Evolutionary conservation across 768 basidiomycete genomes (phyloP), one percentile per base, ranked within the genome.

Genomic region (Lepiota brunneoincarnata): DNA sequence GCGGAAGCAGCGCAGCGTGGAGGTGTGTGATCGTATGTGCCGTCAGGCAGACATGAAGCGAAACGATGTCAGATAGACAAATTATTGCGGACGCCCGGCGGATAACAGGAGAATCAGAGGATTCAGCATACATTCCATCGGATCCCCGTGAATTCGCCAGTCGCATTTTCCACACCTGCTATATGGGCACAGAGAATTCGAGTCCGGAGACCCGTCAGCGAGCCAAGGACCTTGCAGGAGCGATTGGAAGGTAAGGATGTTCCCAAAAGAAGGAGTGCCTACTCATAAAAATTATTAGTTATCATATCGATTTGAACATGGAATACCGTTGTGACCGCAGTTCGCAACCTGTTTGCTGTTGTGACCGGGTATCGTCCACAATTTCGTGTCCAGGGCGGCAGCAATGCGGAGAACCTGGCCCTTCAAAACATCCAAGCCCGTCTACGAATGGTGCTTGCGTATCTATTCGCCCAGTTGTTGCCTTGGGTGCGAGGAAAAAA

Each of bases 141-240:
- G 94, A 99, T 67, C 84, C 95, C 0, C 82, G 78, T 42, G 97
- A 98, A 65, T 93, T 98, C 61, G 83, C 84, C 23, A 77, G 75
- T 49, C 79, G 93, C 21, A 86, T 98, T 50, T 96, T 99, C 75
- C 95, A 98, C 68, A 96, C 95, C 0, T 97, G 93, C 69, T 99
- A 96, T 70, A 98, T 99, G 97, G 96, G 96, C 4, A 99, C 97
- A 0, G 91, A 94, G 68, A 95, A 98, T 67, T 98, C 96, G 6
- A 92, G 87, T 56, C 68, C 68, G 0, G 97, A 97, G 62, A 98
- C 97, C 6, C 75, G 93, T 10, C 72, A 77, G 57, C 77, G 97
- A 31, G 97, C 97, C 1, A 95, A 91, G 67, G 84, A 89, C 40
- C 80, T 99, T 3, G 83, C 91, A 5, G 79, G 85, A 36, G 89